These are phyloP conservation scores for Alternaria ventricosa DNA, from an alignment of 2,329 filamentous ascomycete genomes.

Conservation along the genomic window DNA sequence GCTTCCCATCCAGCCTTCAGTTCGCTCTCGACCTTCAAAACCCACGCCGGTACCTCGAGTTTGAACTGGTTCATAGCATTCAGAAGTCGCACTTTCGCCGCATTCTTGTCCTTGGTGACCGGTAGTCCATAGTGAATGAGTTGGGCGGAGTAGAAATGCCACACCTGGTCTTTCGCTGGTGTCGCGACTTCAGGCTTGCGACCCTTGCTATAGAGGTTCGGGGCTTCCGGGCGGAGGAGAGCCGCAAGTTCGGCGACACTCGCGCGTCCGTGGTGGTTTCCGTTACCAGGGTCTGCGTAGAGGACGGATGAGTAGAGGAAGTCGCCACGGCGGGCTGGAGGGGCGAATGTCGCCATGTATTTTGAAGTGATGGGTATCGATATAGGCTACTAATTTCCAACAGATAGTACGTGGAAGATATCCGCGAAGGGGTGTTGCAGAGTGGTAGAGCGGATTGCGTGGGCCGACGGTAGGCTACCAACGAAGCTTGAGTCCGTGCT, in stretches of 20 bases:
- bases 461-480: background rate
- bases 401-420: background rate
- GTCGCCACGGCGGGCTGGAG: constrained; percentile 33
- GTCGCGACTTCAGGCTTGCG: constrained; percentile 4
- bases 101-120: constrained; percentile 63
- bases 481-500: background rate
- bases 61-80: constrained; percentile 60
- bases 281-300: constrained; percentile 39
- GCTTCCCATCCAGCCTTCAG: constrained; percentile 65
- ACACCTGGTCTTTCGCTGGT: constrained; percentile 58
- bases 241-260: constrained; percentile 37
- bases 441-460: background rate
- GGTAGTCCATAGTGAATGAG: constrained; percentile 67
- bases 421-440: background rate
- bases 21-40: constrained; percentile 59
- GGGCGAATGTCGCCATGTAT: constrained; percentile 32
- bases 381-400: background rate
- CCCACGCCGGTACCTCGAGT: constrained; percentile 58
- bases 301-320: constrained; percentile 41
- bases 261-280: constrained; percentile 41
- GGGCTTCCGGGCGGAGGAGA: constrained; percentile 36
- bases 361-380: background rate
- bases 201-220: constrained; percentile 18
- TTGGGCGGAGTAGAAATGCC: constrained; percentile 69
- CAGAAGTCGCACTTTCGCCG: constrained; percentile 65